Percentiles rank a stretch among this genome's conserved stretches.
Conservation (phyloP, 2,329 filamentous ascomycete species). For the Berkeleyomyces rouxiae region DNA sequence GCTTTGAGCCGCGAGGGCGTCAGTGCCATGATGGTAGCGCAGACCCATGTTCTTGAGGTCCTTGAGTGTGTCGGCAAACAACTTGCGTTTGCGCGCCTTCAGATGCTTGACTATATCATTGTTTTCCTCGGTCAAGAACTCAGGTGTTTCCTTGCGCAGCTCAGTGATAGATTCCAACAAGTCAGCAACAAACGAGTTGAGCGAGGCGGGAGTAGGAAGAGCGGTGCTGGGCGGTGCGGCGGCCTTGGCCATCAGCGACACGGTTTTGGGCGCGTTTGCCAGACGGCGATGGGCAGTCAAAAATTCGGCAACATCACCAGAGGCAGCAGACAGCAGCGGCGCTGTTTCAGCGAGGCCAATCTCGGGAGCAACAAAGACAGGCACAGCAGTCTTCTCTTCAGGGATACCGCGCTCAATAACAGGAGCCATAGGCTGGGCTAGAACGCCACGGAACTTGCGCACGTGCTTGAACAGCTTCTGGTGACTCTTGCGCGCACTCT, state of each 20-base stretch:
- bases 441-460: slow-evolving; percentile 67
- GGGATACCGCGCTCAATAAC: slow-evolving; percentile 45
- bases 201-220: slow-evolving; percentile 38
- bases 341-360: slow-evolving; percentile 2
- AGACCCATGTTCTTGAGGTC: slow-evolving; percentile 79
- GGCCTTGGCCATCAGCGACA: slow-evolving; percentile 56
- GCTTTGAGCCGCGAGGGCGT: slow-evolving; percentile 55
- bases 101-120: slow-evolving; percentile 71
- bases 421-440: slow-evolving; percentile 57
- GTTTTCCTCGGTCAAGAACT: slow-evolving; percentile 70
- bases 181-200: slow-evolving; percentile 53
- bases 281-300: slow-evolving; percentile 42
- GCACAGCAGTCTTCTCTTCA: slow-evolving; percentile 23
- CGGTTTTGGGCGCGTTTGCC: slow-evolving; percentile 51
- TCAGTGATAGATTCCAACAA: slow-evolving; percentile 44
- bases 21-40: slow-evolving; percentile 60
- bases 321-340: slow-evolving; percentile 1
- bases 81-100: slow-evolving; percentile 74
- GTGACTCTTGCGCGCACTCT: slow-evolving; percentile 82
- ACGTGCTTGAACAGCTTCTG: slow-evolving; percentile 83
- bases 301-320: neutral
- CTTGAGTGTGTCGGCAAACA: slow-evolving; percentile 79
- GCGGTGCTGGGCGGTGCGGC: slow-evolving; percentile 34
- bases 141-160: slow-evolving; percentile 70
- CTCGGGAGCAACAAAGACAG: slow-evolving; percentile 14